phyloP scores from a whole-genome alignment of 2,329 filamentous ascomycete genomes.

The Gnomoniopsis sp. region DNA sequence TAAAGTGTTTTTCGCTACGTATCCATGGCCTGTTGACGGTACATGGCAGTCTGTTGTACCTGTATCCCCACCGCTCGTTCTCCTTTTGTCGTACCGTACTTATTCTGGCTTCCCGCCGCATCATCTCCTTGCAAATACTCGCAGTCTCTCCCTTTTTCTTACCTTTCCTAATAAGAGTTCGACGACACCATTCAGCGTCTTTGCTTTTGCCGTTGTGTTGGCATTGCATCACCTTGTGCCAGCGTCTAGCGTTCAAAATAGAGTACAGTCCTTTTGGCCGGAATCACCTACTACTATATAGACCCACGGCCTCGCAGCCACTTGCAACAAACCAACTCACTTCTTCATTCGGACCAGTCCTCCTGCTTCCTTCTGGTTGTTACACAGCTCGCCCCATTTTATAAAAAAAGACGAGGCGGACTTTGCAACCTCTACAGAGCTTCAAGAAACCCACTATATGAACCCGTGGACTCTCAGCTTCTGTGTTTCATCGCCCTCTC shows the following conservation, averaged over 20 bases:
- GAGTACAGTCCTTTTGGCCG: constrained; percentile 9
- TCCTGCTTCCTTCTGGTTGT: constrained; percentile 12
- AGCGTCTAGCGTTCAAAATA: constrained; percentile 14
- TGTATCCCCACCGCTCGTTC: constrained; percentile 9
- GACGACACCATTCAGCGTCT: constrained; percentile 10
- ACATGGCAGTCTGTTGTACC: constrained; percentile 9
- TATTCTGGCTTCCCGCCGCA: constrained; percentile 15
- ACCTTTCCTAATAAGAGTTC: constrained; percentile 3
- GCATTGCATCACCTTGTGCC: constrained; percentile 19
- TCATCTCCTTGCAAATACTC: background rate
- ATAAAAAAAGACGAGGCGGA: constrained; percentile 15
- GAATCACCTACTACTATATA: constrained; percentile 12
- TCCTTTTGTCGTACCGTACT: constrained; percentile 17
- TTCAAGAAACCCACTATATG: constrained; percentile 17
- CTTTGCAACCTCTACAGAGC: constrained; percentile 5
- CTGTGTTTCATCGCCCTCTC: background rate
- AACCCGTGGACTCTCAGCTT: constrained; percentile 5
- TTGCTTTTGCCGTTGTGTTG: constrained; percentile 18
- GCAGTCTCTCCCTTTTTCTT: background rate
- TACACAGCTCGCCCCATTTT: constrained; percentile 19
- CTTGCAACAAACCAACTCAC: constrained; percentile 1
- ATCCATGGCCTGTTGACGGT: constrained; percentile 12
- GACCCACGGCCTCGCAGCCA: constrained; percentile 18
- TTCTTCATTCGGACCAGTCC: constrained; percentile 7
- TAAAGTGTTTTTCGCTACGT: constrained; percentile 16